Evolutionary conservation across 805 yeast genomes (phyloP).

Genomic region (Saturnispora besseyi): DNA sequence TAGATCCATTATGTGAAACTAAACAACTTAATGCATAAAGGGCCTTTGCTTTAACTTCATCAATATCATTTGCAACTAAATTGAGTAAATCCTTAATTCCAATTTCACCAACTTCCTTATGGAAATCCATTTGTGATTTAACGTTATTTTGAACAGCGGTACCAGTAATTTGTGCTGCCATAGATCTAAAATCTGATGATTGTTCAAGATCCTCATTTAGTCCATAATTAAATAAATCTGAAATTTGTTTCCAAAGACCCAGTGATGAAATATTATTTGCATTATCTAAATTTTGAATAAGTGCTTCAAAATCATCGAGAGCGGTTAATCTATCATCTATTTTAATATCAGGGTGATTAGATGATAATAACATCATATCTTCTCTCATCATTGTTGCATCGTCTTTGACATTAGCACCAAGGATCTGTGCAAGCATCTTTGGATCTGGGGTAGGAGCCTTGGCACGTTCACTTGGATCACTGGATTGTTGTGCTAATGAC

Average conservation of each 20-base stretch:
- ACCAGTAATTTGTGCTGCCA: conserved; percentile 50
- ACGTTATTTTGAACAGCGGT: conserved; percentile 91
- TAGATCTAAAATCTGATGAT: conserved; percentile 34
- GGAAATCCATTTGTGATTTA: conserved; percentile 59
- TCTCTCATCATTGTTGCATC: conserved; percentile 85
- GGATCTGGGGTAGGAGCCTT: conserved; percentile 70
- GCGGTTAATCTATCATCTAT: conserved; percentile 64
- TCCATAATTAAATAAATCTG: conserved; percentile 44
- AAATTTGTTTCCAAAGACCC: conserved; percentile 53
- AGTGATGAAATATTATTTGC: conserved; percentile 85
- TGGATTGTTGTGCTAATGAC: conserved; percentile 75
- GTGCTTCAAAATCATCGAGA: conserved; percentile 85
- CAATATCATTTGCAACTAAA: conserved; percentile 18
- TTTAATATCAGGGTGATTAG: conserved; percentile 41
- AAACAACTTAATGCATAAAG: conserved; percentile 70
- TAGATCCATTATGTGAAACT: conserved; percentile 56
- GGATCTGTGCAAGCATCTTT: conserved; percentile 66
- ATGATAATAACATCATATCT: conserved; percentile 50
- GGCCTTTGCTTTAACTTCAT: conserved; percentile 47
- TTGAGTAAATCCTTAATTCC: conserved; percentile 40
- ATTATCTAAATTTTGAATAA: conserved; percentile 87
- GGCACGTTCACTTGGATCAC: conserved; percentile 58
- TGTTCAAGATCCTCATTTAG: conserved; percentile 35
- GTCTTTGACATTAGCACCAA: conserved; percentile 60
- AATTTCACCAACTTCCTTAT: conserved; percentile 34